phyloP scores from a whole-genome alignment of 2,329 filamentous ascomycete genomes.

The Lithohypha guttulata region DNA sequence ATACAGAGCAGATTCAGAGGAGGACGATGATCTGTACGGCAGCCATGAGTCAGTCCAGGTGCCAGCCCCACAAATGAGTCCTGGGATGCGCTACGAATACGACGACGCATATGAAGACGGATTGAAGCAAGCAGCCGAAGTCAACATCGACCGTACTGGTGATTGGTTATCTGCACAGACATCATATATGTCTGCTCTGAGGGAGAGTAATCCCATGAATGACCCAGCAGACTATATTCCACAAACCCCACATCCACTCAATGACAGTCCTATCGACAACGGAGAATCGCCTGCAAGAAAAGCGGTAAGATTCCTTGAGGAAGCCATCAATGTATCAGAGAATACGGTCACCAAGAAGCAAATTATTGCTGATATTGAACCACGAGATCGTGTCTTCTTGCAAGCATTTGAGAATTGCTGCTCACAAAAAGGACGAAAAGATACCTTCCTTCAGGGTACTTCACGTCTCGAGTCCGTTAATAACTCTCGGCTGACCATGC shows the following conservation, averaged over 20 bases:
- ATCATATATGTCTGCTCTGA: constrained; percentile 59
- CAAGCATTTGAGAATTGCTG: constrained; percentile 72
- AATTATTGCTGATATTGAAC: constrained; percentile 9
- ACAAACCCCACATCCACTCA: constrained; percentile 12
- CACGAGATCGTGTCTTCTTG: constrained; percentile 65
- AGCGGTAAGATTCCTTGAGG: constrained; percentile 61
- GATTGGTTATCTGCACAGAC: constrained; percentile 78
- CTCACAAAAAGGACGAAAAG: constrained; percentile 53
- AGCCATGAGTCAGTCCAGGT: constrained; percentile 12
- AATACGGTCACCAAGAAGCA: constrained; percentile 2
- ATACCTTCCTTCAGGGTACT: constrained; percentile 76
- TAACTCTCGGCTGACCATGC: constrained; percentile 64
- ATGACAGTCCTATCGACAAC: constrained; percentile 17
- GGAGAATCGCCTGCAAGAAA: constrained; percentile 48
- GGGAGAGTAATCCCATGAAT: constrained; percentile 41
- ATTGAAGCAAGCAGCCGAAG: constrained; percentile 57
- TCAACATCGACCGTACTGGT: constrained; percentile 74
- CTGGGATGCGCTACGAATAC: constrained; percentile 58
- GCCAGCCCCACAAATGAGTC: constrained; percentile 26
- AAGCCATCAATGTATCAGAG: constrained; percentile 14
- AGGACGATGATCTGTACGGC: constrained; percentile 20
- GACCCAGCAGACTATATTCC: constrained; percentile 10
- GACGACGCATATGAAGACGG: constrained; percentile 65
- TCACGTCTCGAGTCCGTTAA: constrained; percentile 83
- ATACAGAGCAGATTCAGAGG: constrained; percentile 9